Evolutionary conservation across 2,329 filamentous ascomycete species (phyloP).

Genomic region (Fusarium stilboides): DNA sequence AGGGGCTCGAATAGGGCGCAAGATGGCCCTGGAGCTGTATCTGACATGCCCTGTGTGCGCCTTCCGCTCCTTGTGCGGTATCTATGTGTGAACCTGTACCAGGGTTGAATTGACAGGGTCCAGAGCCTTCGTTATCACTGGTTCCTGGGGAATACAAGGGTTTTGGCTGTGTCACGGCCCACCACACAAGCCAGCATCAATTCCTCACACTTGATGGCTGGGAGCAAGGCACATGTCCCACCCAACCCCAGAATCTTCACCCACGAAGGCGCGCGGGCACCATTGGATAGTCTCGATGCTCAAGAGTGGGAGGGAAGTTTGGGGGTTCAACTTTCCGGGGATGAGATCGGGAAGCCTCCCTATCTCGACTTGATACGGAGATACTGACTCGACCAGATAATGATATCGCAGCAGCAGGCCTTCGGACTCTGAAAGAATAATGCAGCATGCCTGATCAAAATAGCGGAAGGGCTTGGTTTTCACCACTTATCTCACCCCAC

Average conservation of each 20-base stretch:
- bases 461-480: constrained; percentile 2
- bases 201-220: constrained; percentile 2
- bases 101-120: constrained; percentile 17
- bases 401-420: constrained; percentile 30
- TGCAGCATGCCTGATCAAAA: constrained; percentile 12
- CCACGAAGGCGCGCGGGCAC: constrained; percentile 40
- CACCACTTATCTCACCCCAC: constrained; percentile 31
- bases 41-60: constrained; percentile 34
- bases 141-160: constrained; percentile 33
- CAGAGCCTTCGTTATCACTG: constrained; percentile 30
- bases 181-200: constrained; percentile 2
- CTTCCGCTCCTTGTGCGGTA: constrained; percentile 17
- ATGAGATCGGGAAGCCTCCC: constrained; percentile 18
- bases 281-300: constrained; percentile 38
- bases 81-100: constrained; percentile 26
- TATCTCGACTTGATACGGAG: constrained; percentile 36
- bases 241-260: constrained; percentile 44
- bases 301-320: constrained; percentile 41
- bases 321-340: constrained; percentile 30
- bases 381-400: constrained; percentile 1
- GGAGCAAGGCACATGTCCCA: constrained; percentile 33
- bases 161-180: constrained; percentile 7
- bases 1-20: constrained; percentile 33
- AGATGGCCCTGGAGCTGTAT: constrained; percentile 32
- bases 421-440: constrained; percentile 37